These are phyloP conservation scores for Cyclotella atomus DNA, from an alignment of 108 stramenopile genomes.

Conservation along the genomic window DNA sequence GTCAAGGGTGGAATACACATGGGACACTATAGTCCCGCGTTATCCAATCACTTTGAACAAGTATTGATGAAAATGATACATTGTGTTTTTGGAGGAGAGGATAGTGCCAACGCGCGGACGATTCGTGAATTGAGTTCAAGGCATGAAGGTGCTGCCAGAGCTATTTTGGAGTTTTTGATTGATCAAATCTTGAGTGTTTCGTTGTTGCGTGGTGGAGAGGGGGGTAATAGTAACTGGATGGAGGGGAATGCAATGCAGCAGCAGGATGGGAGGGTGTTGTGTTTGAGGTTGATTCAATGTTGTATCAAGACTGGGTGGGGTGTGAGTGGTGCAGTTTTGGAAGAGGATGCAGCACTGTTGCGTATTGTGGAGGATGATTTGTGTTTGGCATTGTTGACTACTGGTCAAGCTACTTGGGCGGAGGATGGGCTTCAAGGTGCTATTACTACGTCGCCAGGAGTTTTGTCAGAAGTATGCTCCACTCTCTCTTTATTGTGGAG, in stretches of 20 bases:
- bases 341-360: slow-evolving; percentile 50
- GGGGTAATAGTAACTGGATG: too few species aligned
- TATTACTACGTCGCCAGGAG: slow-evolving; percentile 53
- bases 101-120: slow-evolving; percentile 1
- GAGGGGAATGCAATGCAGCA: too few species aligned
- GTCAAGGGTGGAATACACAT: slow-evolving; percentile 26
- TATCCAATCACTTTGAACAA: slow-evolving; percentile 85
- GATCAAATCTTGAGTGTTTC: slow-evolving; percentile 71
- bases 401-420: slow-evolving; percentile 85
- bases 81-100: slow-evolving; percentile 57
- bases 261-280: slow-evolving; percentile 59
- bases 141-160: slow-evolving; percentile 23
- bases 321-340: slow-evolving; percentile 38
- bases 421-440: slow-evolving; percentile 49
- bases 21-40: slow-evolving; percentile 69
- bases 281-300: slow-evolving; percentile 72
- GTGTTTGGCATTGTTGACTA: slow-evolving; percentile 79
- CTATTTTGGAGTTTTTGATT: slow-evolving; percentile 79
- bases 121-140: slow-evolving; percentile 19
- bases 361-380: slow-evolving; percentile 83
- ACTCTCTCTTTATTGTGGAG: slow-evolving; percentile 80
- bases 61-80: slow-evolving; percentile 68
- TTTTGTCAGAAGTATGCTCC: slow-evolving; percentile 81
- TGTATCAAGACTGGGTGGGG: slow-evolving; percentile 60
- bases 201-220: too few species aligned